phyloP scores from a whole-genome alignment of 805 yeast genomes.

The Teunomyces funiuensis region DNA sequence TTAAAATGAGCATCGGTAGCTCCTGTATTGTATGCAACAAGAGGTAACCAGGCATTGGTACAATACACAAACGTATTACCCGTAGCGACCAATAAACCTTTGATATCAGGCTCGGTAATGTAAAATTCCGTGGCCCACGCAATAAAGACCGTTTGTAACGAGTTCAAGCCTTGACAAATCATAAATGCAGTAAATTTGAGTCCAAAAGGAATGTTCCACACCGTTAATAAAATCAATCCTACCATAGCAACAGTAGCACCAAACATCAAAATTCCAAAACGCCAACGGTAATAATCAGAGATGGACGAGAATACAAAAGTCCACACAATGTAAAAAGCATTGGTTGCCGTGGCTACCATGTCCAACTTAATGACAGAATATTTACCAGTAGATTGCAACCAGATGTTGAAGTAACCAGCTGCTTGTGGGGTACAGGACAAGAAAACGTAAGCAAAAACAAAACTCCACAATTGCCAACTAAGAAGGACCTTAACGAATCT shows the following conservation, averaged over 20 bases:
- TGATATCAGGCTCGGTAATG: conserved; percentile 1
- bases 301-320: not conserved
- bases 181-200: conserved; percentile 2
- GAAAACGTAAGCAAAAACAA: conserved; percentile 3
- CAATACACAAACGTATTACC: conserved; percentile 4
- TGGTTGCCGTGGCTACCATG: conserved; percentile 5
- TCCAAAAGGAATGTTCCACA: conserved; percentile 5
- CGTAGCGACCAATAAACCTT: conserved; percentile 4
- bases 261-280: not conserved
- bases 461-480: conserved; percentile 6
- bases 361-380: not conserved
- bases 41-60: conserved; percentile 5
- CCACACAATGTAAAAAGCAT: conserved; percentile 5
- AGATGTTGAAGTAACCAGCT: not conserved
- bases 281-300: conserved; percentile 1
- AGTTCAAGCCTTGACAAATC: conserved; percentile 4
- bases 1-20: conserved; percentile 3
- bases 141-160: conserved; percentile 1
- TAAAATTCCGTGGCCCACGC: conserved; percentile 5
- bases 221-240: not conserved
- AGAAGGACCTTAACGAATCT: not conserved
- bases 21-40: conserved; percentile 1
- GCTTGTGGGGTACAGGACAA: conserved; percentile 2
- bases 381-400: not conserved
- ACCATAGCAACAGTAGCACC: conserved; percentile 3